Conservation (phyloP, 1,284 basidiomycete species). For the Takashimella tepidaria region DNA sequence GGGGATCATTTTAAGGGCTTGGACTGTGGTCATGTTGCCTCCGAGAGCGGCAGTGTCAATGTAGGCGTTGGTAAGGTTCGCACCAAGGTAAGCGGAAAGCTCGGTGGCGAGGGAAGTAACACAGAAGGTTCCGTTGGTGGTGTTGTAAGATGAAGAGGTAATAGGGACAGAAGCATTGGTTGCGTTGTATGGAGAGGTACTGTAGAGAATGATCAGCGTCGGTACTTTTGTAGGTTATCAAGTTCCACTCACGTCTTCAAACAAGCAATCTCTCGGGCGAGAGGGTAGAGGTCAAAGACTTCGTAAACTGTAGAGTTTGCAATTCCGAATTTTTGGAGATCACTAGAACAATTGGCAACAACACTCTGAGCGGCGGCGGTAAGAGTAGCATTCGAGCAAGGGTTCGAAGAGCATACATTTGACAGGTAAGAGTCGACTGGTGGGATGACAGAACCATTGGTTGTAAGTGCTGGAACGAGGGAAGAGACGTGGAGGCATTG, state of each 20-base stretch:
- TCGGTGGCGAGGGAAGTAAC: slow-evolving; percentile 33
- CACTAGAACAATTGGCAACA: slow-evolving; percentile 28
- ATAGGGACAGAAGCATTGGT: slow-evolving; percentile 18
- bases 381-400: slow-evolving; percentile 39
- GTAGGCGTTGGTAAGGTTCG: slow-evolving; percentile 33
- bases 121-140: slow-evolving; percentile 41
- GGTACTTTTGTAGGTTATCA: too few relatives aligned
- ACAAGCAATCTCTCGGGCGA: slow-evolving; percentile 42
- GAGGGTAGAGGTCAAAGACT: slow-evolving; percentile 32
- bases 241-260: slow-evolving; percentile 39
- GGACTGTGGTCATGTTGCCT: slow-evolving; percentile 28
- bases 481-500: slow-evolving; percentile 23
- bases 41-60: slow-evolving; percentile 28
- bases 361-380: slow-evolving; percentile 26
- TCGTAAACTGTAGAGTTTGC: slow-evolving; percentile 23
- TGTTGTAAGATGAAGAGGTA: slow-evolving; percentile 24
- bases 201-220: slow-evolving; percentile 3
- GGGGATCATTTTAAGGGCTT: slow-evolving; percentile 20
- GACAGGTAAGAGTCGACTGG: slow-evolving; percentile 34
- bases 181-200: slow-evolving; percentile 9
- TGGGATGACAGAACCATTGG: slow-evolving; percentile 34
- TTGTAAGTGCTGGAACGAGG: slow-evolving; percentile 18
- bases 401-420: slow-evolving; percentile 28
- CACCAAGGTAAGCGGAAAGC: slow-evolving; percentile 33
- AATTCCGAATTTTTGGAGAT: slow-evolving; percentile 28